Evolutionary conservation across 108 stramenopile genomes (phyloP).

Genomic region (Poteriospumella lacustris): DNA sequence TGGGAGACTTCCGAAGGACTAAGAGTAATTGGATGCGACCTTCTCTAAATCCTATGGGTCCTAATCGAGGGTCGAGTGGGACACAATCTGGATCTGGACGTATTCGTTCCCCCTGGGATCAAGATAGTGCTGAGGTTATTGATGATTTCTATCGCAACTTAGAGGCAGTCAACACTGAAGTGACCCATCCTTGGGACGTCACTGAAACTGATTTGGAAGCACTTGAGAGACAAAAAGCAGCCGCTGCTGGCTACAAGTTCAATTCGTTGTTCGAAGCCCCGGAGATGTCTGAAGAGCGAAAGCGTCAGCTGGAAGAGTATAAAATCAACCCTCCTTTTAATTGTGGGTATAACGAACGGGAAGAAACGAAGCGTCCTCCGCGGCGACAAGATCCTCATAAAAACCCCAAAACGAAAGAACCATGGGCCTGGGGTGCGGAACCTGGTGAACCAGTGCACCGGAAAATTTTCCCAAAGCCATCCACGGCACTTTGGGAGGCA

Average conservation of each 20-base stretch:
- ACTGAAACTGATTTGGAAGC: background rate
- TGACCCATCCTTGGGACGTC: background rate
- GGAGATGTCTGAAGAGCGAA: background rate
- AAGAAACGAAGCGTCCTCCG: background rate
- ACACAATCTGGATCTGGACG: too few species aligned
- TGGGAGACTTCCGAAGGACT: background rate
- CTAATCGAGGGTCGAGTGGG: background rate
- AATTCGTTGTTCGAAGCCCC: background rate
- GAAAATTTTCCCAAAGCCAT: background rate
- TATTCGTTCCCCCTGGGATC: background rate
- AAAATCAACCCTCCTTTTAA: conserved; percentile 3
- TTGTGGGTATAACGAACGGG: background rate
- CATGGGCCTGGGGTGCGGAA: background rate
- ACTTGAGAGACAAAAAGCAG: background rate
- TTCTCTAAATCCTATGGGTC: background rate
- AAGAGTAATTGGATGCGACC: background rate
- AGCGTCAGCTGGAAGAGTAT: background rate
- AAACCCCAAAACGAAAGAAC: background rate
- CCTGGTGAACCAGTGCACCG: background rate
- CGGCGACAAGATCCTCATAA: background rate
- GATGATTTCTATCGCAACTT: background rate
- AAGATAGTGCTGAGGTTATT: background rate
- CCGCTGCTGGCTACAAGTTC: background rate
- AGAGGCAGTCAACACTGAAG: background rate
- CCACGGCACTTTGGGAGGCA: background rate